Conservation (phyloP, 306 rosid species). For the Cucurbita maxima region DNA sequence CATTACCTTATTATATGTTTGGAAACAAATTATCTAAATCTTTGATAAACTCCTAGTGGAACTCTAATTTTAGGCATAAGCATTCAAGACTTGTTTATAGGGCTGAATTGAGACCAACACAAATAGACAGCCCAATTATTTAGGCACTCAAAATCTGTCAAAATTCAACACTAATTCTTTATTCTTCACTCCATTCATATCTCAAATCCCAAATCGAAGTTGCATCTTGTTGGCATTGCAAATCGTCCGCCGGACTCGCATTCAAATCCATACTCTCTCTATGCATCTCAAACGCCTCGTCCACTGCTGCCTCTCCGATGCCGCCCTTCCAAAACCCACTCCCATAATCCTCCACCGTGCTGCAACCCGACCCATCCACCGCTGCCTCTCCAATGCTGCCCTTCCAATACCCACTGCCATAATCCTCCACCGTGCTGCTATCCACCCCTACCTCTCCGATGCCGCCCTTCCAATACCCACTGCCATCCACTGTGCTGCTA, state of each 20-base stretch:
- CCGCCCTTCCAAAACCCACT: too few species aligned
- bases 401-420: constrained; percentile 17
- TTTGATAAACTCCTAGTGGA: too few species aligned
- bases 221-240: constrained; percentile 8
- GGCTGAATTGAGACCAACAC: too few species aligned
- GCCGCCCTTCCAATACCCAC: constrained; percentile 14
- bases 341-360: too few species aligned
- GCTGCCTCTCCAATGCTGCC: neutral
- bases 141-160: too few species aligned
- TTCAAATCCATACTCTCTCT: neutral
- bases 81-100: too few species aligned
- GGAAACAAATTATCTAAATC: too few species aligned
- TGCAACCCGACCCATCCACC: too few species aligned
- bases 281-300: constrained; percentile 11
- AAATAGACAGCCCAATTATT: too few species aligned
- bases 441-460: neutral
- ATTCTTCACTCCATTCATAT: constrained; percentile 10
- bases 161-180: neutral
- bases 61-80: too few species aligned
- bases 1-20: too few species aligned
- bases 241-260: constrained; percentile 4
- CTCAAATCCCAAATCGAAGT: constrained; percentile 48
- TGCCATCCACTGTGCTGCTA: constrained; percentile 5
- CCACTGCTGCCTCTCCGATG: neutral
- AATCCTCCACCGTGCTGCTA: constrained; percentile 10